These are phyloP conservation scores for Pseudopithomyces chartarum DNA, from an alignment of 2,329 filamentous ascomycete species.

Conservation along the genomic window DNA sequence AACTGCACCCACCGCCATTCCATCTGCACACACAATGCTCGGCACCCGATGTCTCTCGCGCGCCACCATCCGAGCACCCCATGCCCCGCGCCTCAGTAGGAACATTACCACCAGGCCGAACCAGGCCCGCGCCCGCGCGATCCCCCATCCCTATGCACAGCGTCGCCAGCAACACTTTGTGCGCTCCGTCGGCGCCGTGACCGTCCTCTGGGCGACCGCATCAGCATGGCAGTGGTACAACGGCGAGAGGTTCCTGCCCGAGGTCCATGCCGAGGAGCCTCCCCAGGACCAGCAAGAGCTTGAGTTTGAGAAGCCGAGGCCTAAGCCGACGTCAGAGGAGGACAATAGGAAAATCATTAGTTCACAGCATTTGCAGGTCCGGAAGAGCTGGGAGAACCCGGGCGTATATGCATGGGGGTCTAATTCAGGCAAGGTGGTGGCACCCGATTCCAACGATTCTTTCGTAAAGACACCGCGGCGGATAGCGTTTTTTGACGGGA, in stretches of 20 bases:
- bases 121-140: constrained; percentile 29
- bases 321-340: constrained; percentile 64
- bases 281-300: constrained; percentile 58
- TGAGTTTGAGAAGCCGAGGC: constrained; percentile 70
- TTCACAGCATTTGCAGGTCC: constrained; percentile 86
- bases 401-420: constrained; percentile 95
- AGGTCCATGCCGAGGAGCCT: constrained; percentile 56
- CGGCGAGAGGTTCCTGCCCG: constrained; percentile 44
- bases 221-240: constrained; percentile 52
- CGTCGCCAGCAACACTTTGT: constrained; percentile 53
- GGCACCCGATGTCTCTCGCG: constrained; percentile 35
- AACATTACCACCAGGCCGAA: constrained; percentile 27
- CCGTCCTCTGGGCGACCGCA: constrained; percentile 49
- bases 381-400: constrained; percentile 78
- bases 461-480: constrained; percentile 80
- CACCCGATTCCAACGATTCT: constrained; percentile 77
- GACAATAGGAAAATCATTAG: constrained; percentile 78
- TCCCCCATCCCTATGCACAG: constrained; percentile 47
- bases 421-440: constrained; percentile 82
- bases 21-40: constrained; percentile 32
- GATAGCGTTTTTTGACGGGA: constrained; percentile 81
- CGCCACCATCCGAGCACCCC: constrained; percentile 30
- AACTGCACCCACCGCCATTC: constrained; percentile 5
- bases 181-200: constrained; percentile 50
- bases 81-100: constrained; percentile 31